phyloP scores from a whole-genome alignment of 352 stramenopile species.

The Globisporangium nagaii region DNA sequence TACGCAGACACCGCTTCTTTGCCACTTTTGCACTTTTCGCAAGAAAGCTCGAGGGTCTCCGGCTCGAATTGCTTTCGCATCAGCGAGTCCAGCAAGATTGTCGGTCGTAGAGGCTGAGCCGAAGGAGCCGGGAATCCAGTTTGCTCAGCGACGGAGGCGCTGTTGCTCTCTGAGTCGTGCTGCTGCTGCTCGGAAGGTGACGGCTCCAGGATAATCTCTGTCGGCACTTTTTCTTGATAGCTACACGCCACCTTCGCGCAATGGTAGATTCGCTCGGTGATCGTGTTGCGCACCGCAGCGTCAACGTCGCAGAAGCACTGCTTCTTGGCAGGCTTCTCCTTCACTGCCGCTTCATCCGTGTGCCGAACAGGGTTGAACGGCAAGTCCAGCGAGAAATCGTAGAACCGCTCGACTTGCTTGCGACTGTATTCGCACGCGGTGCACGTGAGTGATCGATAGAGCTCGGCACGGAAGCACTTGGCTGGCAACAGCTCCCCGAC shows the following conservation, averaged over 20 bases:
- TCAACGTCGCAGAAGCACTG: constrained; percentile 62
- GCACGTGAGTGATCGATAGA: constrained; percentile 77
- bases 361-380: constrained; percentile 29
- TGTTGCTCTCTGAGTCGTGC: background rate
- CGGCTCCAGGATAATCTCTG: constrained; percentile 1
- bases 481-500: constrained; percentile 56
- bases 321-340: constrained; percentile 18
- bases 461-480: constrained; percentile 72
- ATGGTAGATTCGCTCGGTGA: constrained; percentile 34
- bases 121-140: background rate
- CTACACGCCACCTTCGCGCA: constrained; percentile 64
- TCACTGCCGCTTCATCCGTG: background rate
- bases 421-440: constrained; percentile 70
- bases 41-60: constrained; percentile 72
- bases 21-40: constrained; percentile 76
- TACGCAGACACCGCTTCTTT: constrained; percentile 58
- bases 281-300: constrained; percentile 25
- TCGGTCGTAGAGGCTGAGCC: constrained; percentile 6
- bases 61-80: constrained; percentile 77
- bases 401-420: constrained; percentile 76
- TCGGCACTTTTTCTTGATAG: constrained; percentile 40
- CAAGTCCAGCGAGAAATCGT: constrained; percentile 84
- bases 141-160: background rate
- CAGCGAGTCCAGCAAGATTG: constrained; percentile 52
- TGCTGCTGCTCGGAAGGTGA: background rate